Conservation (phyloP, 2,329 filamentous ascomycete species). For the Fusarium anguioides region DNA sequence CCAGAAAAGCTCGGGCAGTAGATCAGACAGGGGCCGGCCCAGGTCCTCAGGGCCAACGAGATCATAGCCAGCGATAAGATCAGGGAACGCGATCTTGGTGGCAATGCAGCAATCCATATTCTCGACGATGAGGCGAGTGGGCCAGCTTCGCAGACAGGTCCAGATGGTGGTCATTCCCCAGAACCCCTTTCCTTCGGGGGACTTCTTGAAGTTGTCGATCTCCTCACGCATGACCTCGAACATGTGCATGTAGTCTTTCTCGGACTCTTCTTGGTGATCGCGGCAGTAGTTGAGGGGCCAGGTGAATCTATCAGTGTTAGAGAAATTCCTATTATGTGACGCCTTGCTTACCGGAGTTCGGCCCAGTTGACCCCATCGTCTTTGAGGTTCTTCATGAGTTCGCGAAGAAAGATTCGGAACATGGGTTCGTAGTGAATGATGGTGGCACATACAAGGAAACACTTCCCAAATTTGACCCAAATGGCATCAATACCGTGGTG, state of each 20-base stretch:
- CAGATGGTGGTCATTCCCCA: constrained; percentile 89
- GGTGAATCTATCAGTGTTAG: constrained; percentile 63
- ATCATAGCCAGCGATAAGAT: constrained; percentile 88
- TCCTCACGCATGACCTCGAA: constrained; percentile 82
- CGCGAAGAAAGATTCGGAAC: constrained; percentile 78
- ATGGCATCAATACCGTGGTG: constrained; percentile 86
- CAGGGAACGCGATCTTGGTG: constrained; percentile 81
- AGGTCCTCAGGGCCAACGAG: constrained; percentile 88
- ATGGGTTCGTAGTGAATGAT: constrained; percentile 93
- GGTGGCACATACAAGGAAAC: constrained; percentile 78
- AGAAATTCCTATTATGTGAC: background rate
- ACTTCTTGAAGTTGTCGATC: constrained; percentile 77
- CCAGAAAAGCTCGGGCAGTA: constrained; percentile 90
- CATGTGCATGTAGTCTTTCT: constrained; percentile 75
- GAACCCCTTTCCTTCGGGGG: constrained; percentile 77
- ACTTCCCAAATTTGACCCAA: constrained; percentile 82
- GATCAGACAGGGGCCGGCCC: constrained; percentile 78
- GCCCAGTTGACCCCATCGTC: constrained; percentile 87
- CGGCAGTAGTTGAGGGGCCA: constrained; percentile 78
- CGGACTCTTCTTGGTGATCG: constrained; percentile 71
- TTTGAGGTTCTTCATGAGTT: constrained; percentile 76
- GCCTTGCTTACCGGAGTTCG: constrained; percentile 69
- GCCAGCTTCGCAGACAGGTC: constrained; percentile 75
- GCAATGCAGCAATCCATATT: constrained; percentile 90
- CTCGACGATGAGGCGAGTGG: constrained; percentile 75